Base-by-base conservation (phyloP, 2,329 filamentous ascomycete species). In the Tolypocladium sp. region DNA sequence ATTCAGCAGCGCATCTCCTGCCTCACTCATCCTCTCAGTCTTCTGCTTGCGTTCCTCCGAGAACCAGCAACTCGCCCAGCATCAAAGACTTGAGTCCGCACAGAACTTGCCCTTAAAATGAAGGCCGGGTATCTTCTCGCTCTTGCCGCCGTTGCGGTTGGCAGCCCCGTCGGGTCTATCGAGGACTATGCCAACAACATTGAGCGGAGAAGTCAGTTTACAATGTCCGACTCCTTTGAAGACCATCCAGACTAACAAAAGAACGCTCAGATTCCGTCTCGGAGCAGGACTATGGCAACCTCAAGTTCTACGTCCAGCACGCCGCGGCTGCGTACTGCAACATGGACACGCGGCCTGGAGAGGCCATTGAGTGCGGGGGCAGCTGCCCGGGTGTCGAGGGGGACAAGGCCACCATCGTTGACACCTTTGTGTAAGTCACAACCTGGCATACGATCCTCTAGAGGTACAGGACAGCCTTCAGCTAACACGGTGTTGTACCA, bases 301-400 rank as follows among this genome's bases (percentile, higher is more conserved):
- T 84, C 62, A 66, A 74, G 56, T 78, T 79, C 66, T 84, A 76
- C 63, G 73, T 76, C 37, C 76, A 85, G 68, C 82, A 82, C 63
- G 71, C 81, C 4, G 76, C 72, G 2, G 79, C 81, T 4, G 73
- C 77, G 3, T 83, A 83, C 69, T 85, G 82, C 73, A 84, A 84
- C 69, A 74, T 69, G 57, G 67, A 76, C 3, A 70, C 66, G 13
- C 44, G 69, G 2, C 63, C 72, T 1, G 79, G 79, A 37, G 63
- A 73, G 10, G 53, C 63, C 20, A 64, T 85, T 25, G 69, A 67
- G 42, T 85, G 82, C 69, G 55, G 66, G n/a, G 67, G 70, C 12
- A 63, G 68, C 54, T 85, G 83, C 61, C 72, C 77, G 2, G 66
- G 71, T 15, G 72, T 83, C 35, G 68, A 73, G 63, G 67, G 72